Evolutionary conservation across 345 rosid genomes (phyloP).

Genomic region (Clausena lansium): DNA sequence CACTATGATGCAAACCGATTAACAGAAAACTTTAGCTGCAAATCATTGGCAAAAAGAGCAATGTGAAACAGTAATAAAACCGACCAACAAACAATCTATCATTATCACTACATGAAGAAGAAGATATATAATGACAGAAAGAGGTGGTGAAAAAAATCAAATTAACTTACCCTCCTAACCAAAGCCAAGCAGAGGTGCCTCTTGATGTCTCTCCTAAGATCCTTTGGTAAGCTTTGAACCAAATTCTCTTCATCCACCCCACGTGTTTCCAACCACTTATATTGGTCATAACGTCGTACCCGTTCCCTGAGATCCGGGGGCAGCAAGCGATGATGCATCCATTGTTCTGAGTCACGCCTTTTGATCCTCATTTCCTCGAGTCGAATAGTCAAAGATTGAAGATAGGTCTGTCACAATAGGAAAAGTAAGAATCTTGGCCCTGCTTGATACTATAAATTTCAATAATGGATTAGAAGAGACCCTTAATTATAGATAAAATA

Average conservation of each 20-base stretch:
- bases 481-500: neutral
- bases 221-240: slow-evolving; percentile 92
- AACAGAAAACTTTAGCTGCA: neutral
- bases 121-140: neutral
- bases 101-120: neutral
- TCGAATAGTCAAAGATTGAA: slow-evolving; percentile 90
- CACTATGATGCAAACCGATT: no score
- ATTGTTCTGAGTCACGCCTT: slow-evolving; percentile 97
- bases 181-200: slow-evolving; percentile 92
- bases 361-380: slow-evolving; percentile 98
- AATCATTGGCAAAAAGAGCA: neutral
- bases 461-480: neutral
- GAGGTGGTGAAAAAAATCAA: neutral
- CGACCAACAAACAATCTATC: neutral
- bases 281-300: slow-evolving; percentile 90
- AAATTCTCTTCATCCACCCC: slow-evolving; percentile 91
- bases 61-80: neutral
- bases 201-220: slow-evolving; percentile 92
- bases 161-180: slow-evolving; percentile 78
- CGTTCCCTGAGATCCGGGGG: slow-evolving; percentile 83
- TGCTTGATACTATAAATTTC: neutral
- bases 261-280: slow-evolving; percentile 94
- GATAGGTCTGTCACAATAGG: slow-evolving; percentile 72
- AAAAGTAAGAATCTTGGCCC: slow-evolving; percentile 5
- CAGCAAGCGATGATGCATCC: slow-evolving; percentile 99